Evolutionary conservation across 352 stramenopile species (phyloP), one percentile per base, ranked within the genome.

Genomic region (Thraustochytrium sp.): DNA sequence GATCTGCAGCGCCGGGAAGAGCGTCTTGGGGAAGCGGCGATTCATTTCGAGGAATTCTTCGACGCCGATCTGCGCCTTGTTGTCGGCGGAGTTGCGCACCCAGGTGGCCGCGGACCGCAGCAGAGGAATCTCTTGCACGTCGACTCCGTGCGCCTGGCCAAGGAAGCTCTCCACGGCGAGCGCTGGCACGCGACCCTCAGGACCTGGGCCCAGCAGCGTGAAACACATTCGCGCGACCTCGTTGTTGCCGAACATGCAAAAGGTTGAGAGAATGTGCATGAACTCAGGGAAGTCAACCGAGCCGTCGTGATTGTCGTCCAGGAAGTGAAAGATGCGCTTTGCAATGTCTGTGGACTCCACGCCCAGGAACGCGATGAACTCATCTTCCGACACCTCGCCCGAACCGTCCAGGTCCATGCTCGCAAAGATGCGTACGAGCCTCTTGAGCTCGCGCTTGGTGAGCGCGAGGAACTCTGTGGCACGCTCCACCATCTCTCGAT

Each of bases 241-340:
- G 3, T 68, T 3, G 26, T 46, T 80, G 42, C 48, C 48, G n/a
- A 65, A 80, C 68, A 64, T 46, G 53, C 68, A 80, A 64, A 61
- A 80, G 46, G 53, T 80, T 0, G 68, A 46, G n/a, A 80, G 34
- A 26, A 64, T 65, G 53, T 65, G 76, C 34, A 63, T 51, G 40
- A 51, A 64, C 51, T 80, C 68, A 4, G 31, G 31, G 34, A 80
- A 80, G 53, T 80, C 68, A 31, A 80, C 26, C 1, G 5, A 23
- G 21, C 68, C 68, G 49, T 61, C 53, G 53, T 80, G 42, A 38
- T 80, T 64, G 29, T 44, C 48, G 68, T 80, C 68, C n/a, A 80
- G 53, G 31, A 80, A 80, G 31, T 80, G n/a, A 48, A 80, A 80
- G n/a, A 80, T 44, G 4, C 34, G 68, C 26, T 9, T 18, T 44